A percentile compares a stretch with the other conserved stretches of the same genome.
These are phyloP conservation scores for Polymyxa betae DNA, from an alignment of 208 protist species.

Conservation along the genomic window DNA sequence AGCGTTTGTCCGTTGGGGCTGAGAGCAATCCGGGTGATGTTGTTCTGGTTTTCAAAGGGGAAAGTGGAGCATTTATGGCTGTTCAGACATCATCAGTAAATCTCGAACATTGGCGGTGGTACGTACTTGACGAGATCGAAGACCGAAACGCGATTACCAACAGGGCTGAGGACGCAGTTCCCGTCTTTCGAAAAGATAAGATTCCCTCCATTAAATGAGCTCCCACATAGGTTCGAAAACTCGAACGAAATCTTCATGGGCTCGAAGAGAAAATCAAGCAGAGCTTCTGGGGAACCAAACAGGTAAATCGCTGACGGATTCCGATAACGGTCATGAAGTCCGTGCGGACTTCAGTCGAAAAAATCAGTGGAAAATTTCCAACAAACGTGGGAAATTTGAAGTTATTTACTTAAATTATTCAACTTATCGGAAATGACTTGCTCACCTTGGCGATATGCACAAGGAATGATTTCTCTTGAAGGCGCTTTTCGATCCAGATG, in stretches of 20 bases:
- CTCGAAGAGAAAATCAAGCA: too few species aligned
- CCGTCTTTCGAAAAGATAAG: conserved; percentile 83
- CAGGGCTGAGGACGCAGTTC: conserved; percentile 78
- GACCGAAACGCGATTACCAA: conserved; percentile 81
- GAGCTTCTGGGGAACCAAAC: too few species aligned
- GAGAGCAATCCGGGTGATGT: conserved; percentile 70
- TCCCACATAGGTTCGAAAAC: conserved; percentile 83
- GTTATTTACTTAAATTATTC: too few species aligned
- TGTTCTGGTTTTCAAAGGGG: conserved; percentile 70
- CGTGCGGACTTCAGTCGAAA: too few species aligned
- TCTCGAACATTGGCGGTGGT: not conserved
- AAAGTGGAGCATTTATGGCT: conserved; percentile 56
- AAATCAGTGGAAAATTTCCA: too few species aligned
- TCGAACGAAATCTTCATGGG: conserved; percentile 60
- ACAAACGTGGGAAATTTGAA: too few species aligned
- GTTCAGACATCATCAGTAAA: not conserved
- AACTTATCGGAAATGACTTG: too few species aligned
- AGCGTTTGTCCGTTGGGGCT: conserved; percentile 69
- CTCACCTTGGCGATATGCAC: too few species aligned
- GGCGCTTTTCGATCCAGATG: too few species aligned
- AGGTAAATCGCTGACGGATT: too few species aligned
- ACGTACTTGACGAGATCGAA: conserved; percentile 77
- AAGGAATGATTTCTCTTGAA: too few species aligned
- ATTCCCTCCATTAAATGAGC: conserved; percentile 81
- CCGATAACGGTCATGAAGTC: too few species aligned